phyloP scores from a whole-genome alignment of 192 early-diverging fungal species.

The Geranomyces variabilis region DNA sequence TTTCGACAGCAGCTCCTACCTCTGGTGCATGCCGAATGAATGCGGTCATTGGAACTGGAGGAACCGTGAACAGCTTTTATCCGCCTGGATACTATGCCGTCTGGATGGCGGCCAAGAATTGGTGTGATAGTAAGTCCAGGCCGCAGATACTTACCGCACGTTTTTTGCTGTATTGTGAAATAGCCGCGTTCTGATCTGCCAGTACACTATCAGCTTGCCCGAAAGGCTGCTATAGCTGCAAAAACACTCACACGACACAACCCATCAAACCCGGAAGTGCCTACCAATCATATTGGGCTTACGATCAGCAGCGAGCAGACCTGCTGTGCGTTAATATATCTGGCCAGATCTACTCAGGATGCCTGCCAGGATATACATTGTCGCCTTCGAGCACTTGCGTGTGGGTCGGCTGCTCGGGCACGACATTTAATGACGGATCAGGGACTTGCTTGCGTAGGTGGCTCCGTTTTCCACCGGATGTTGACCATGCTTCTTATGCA shows the following conservation, averaged over 20 bases:
- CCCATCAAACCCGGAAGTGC: too few relatives aligned
- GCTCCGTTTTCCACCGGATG: neutral
- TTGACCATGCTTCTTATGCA: neutral
- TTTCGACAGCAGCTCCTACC: too few relatives aligned
- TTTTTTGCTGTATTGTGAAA: neutral
- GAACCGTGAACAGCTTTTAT: too few relatives aligned
- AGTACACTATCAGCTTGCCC: neutral
- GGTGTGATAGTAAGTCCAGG: constrained; percentile 6
- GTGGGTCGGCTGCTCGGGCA: neutral
- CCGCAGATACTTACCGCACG: too few relatives aligned
- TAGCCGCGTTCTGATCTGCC: too few relatives aligned
- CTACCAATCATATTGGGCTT: constrained; percentile 7
- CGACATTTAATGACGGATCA: constrained; percentile 11
- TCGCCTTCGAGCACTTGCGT: neutral
- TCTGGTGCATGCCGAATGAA: too few relatives aligned
- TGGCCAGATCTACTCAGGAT: neutral
- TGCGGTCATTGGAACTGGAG: too few relatives aligned
- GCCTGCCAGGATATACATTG: constrained; percentile 13
- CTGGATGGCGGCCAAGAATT: constrained; percentile 23
- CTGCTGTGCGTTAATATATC: neutral
- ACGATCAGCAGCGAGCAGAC: constrained; percentile 4
- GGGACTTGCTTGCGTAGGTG: constrained; percentile 11
- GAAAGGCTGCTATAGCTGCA: too few relatives aligned
- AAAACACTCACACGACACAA: neutral
- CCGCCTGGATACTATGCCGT: neutral